Evolutionary conservation across 2,329 filamentous ascomycete species (phyloP).

Genomic region (Pezizomycotina sp.): DNA sequence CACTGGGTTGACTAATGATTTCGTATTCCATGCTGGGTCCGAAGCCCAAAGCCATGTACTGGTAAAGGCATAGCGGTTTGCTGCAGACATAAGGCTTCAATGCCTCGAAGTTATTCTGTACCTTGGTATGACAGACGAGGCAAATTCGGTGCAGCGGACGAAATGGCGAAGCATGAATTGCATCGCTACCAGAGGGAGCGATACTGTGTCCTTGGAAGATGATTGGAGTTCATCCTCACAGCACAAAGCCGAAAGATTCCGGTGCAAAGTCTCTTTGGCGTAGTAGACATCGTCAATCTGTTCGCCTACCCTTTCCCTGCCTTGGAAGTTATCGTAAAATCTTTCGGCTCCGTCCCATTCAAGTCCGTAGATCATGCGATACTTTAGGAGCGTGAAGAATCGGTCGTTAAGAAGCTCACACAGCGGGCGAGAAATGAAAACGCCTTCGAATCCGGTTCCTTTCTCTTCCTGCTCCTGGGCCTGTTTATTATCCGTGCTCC

Average conservation of each 20-base stretch:
- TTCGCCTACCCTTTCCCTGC: constrained; percentile 19
- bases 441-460: constrained; percentile 34
- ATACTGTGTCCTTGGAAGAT: constrained; percentile 30
- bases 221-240: constrained; percentile 4
- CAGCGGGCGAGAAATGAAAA: constrained; percentile 58
- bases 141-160: constrained; percentile 69
- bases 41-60: constrained; percentile 74
- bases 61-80: constrained; percentile 60
- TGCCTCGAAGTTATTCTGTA: constrained; percentile 47
- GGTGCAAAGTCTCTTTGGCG: constrained; percentile 14
- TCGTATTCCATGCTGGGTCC: constrained; percentile 76
- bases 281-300: constrained; percentile 30
- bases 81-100: constrained; percentile 68
- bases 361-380: constrained; percentile 38
- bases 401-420: constrained; percentile 49
- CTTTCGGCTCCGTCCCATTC: constrained; percentile 53
- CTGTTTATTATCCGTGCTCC: too few relatives aligned
- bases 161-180: constrained; percentile 58
- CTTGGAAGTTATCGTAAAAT: constrained; percentile 33
- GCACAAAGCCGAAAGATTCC: constrained; percentile 6
- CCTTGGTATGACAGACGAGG: constrained; percentile 60
- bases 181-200: constrained; percentile 38
- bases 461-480: constrained; percentile 24
- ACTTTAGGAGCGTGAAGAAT: constrained; percentile 45
- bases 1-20: constrained; percentile 58